Conservation (phyloP, 352 stramenopile species). For the Phytopythium kandeliae region DNA sequence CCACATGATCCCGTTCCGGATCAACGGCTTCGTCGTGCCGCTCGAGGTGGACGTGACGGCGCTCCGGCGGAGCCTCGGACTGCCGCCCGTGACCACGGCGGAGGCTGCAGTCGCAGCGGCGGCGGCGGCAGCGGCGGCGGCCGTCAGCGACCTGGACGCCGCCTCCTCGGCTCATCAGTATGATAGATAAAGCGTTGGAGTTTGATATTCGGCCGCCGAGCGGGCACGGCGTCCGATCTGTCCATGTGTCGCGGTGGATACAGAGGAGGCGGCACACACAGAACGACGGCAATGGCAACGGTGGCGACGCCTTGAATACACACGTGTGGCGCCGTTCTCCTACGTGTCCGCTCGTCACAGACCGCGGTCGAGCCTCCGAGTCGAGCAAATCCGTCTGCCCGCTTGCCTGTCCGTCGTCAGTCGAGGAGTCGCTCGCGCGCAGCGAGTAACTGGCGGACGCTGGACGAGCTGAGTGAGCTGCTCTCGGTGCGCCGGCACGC, state of each 20-base stretch:
- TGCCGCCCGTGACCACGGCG: slow-evolving; percentile 15
- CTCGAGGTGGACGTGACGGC: slow-evolving; percentile 63
- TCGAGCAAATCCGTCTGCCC: too few species aligned
- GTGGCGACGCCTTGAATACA: background rate
- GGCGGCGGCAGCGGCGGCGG: background rate
- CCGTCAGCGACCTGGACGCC: slow-evolving; percentile 13
- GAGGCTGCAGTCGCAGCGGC: slow-evolving; percentile 5
- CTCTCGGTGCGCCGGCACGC: slow-evolving; percentile 75
- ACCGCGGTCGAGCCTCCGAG: too few species aligned
- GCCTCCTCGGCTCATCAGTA: slow-evolving; percentile 4
- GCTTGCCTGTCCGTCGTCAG: too few species aligned
- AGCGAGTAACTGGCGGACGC: slow-evolving; percentile 68
- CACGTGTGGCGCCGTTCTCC: background rate
- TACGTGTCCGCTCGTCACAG: too few species aligned
- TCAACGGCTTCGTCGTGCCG: slow-evolving; percentile 67
- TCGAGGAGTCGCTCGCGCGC: slow-evolving; percentile 8
- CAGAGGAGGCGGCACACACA: background rate
- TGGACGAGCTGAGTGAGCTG: slow-evolving; percentile 81
- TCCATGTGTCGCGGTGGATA: too few species aligned
- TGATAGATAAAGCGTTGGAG: slow-evolving; percentile 5
- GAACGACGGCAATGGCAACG: background rate
- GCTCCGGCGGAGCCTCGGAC: slow-evolving; percentile 40
- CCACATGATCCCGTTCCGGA: slow-evolving; percentile 60
- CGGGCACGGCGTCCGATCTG: too few species aligned
- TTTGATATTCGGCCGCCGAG: slow-evolving; percentile 1